Conservation (phyloP, 345 rosid species). For the Angophora floribunda region DNA sequence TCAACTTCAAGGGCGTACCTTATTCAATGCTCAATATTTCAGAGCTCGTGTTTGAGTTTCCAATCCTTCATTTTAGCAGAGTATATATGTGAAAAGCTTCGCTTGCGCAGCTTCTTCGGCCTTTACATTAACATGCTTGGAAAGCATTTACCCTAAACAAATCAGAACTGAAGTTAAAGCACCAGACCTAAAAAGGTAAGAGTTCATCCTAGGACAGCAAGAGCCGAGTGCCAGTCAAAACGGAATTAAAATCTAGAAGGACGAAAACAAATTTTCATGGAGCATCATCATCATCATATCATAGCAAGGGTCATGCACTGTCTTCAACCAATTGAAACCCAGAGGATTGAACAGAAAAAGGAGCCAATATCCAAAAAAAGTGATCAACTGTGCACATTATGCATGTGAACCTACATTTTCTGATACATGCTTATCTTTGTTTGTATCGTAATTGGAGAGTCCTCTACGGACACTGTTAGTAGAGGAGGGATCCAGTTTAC, state of each 20-base stretch:
- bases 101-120: background rate
- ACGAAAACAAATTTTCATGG: too few species aligned
- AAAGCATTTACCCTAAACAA: background rate
- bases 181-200: background rate
- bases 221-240: background rate
- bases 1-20: background rate
- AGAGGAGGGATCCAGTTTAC: constrained; percentile 21
- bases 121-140: background rate
- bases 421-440: constrained; percentile 20
- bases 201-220: background rate
- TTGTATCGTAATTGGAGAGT: constrained; percentile 38
- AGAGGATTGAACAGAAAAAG: too few species aligned
- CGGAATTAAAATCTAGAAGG: background rate
- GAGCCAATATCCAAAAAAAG: background rate
- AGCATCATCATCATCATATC: too few species aligned
- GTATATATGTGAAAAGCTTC: background rate
- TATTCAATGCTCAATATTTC: background rate
- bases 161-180: background rate
- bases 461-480: constrained; percentile 35
- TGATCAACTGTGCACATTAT: background rate
- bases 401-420: background rate
- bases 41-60: background rate
- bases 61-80: background rate
- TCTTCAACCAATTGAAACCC: too few species aligned
- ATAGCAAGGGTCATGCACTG: too few species aligned